Percentiles rank a stretch among this genome's conserved stretches.
These are phyloP conservation scores for Pinus taeda DNA, from an alignment of 75 land plant species.

Conservation along the genomic window DNA sequence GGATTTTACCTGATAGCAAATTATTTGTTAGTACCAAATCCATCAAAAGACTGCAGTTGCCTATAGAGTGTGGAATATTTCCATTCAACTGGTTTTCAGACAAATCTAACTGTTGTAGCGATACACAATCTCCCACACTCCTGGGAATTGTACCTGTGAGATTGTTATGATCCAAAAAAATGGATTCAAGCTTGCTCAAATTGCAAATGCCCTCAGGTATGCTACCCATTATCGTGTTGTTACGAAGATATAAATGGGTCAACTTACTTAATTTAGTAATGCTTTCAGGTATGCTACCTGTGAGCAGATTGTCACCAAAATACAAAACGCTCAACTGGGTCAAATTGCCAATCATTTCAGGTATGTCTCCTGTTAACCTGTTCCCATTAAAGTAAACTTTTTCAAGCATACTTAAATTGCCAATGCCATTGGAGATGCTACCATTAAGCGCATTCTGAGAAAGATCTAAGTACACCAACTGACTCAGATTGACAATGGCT, in stretches of 20 bases:
- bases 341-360: not conserved
- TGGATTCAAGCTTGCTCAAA: not conserved
- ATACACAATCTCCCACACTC: not conserved
- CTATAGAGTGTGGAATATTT: not conserved
- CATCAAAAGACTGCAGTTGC: not conserved
- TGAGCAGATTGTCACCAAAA: not conserved
- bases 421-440: not conserved
- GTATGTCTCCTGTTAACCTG: not conserved
- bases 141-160: not conserved
- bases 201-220: too few relatives aligned
- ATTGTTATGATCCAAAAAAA: not conserved
- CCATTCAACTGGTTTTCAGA: not conserved
- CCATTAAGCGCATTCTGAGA: not conserved
- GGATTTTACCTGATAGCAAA: not conserved
- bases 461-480: not conserved
- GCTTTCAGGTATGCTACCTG: not conserved
- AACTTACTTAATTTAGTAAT: constrained; percentile 14
- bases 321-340: not conserved
- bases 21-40: not conserved
- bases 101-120: not conserved
- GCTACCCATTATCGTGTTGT: too few relatives aligned
- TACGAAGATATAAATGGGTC: not conserved
- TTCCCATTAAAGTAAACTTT: too few relatives aligned
- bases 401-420: not conserved
- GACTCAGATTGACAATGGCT: not conserved